Evolutionary conservation across 164 flowering plant genomes (phyloP).

Genomic region (Dillenia turbinata): DNA sequence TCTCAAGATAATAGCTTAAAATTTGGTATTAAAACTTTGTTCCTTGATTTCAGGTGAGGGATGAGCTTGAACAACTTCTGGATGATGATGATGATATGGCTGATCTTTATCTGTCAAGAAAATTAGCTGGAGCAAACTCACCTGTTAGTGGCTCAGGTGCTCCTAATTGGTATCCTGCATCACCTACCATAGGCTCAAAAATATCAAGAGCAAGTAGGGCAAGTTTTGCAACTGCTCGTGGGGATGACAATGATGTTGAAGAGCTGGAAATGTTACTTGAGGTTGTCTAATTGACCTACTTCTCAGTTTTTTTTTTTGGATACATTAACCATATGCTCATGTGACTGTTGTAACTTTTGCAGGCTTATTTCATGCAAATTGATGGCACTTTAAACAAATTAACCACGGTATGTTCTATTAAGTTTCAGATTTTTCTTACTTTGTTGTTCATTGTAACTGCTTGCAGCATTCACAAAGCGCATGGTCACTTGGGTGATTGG

Average conservation of each 20-base stretch:
- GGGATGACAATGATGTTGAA: constrained; percentile 92
- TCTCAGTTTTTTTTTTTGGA: not conserved
- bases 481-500: too few relatives aligned
- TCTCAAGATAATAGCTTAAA: too few relatives aligned
- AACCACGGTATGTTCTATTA: constrained; percentile 59
- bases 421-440: not conserved
- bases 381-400: constrained; percentile 91
- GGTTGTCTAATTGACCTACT: constrained; percentile 37
- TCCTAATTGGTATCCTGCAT: constrained; percentile 65
- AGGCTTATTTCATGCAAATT: constrained; percentile 99
- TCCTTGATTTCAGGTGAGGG: constrained; percentile 60
- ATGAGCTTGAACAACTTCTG: constrained; percentile 93
- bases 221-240: constrained; percentile 60
- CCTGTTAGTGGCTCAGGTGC: constrained; percentile 62
- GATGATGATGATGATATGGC: constrained; percentile 99
- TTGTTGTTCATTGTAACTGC: too few relatives aligned
- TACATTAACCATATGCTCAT: not conserved
- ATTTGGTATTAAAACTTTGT: too few relatives aligned
- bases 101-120: constrained; percentile 88
- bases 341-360: constrained; percentile 24
- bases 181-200: constrained; percentile 73
- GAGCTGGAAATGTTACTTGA: constrained; percentile 97
- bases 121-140: constrained; percentile 54
- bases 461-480: too few relatives aligned
- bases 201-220: constrained; percentile 83